Evolutionary conservation across 140 eudicot species (phyloP), one percentile per base, ranked within the genome.

Genomic region (Cichorium intybus): DNA sequence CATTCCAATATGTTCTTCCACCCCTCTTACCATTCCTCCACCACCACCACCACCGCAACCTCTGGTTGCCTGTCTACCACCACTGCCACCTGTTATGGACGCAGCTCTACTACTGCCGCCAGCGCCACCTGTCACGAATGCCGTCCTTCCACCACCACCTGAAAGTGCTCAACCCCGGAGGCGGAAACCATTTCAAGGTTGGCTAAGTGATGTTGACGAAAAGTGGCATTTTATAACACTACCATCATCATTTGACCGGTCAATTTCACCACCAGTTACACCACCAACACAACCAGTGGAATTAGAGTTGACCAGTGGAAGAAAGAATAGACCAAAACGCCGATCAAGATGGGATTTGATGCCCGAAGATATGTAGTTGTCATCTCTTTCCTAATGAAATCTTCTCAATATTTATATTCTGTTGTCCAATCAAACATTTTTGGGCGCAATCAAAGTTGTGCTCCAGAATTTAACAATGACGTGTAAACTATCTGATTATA

Each of bases 341-440:
- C 71, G 35, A 65, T 64, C 87, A 37, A 77, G 83, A 53, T 82
- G 87, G 87, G 87, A 82, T 58, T 10, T 69, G 28, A 61, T 47
- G 46, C 87, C 84, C 18, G 76, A 70, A 31, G 83, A 77, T 64
- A 29, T 50, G 24, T 61, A 74, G 71, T 45, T 53, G 1, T n/a
- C 33, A 22, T 27, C 14, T n/a, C 7, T 55, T 18, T 31, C 18
- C 5, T 28, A 8, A 0, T 15, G 16, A 7, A 37, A 10, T 70
- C 23, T 3, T 24, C 55, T 62, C 20, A 7, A 33, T 0, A 45
- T 18, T 62, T 15, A 66, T 7, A 20, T 33, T 66, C 7, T 74
- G 10, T 52, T 61, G 2, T 7, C 27, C 21, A 11, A 21, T 28
- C 10, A 29, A 37, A 23, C 46, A n/a, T 10, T 28, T 56, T 49